A percentile compares a stretch with the other conserved stretches of the same genome.
phyloP scores from a whole-genome alignment of 2,329 filamentous ascomycete genomes.

The Hypomyces perniciosus region DNA sequence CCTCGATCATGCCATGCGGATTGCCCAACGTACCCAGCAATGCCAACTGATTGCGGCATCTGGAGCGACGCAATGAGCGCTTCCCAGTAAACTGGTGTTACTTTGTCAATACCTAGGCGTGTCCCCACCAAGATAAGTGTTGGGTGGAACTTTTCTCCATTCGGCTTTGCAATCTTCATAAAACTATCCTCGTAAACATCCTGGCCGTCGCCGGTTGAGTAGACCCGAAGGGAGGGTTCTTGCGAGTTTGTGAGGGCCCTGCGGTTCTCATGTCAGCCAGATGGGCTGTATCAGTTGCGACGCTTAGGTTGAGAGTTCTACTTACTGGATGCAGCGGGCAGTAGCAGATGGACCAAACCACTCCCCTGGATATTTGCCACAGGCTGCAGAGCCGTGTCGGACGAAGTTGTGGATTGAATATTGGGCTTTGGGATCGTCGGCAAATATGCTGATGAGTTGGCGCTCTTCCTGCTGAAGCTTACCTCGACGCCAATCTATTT shows the following conservation, averaged over 20 bases:
- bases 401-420: conserved; percentile 97
- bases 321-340: conserved; percentile 86
- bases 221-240: conserved; percentile 65
- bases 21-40: conserved; percentile 66
- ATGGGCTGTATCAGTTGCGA: background rate
- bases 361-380: conserved; percentile 91
- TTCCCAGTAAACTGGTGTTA: conserved; percentile 92
- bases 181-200: conserved; percentile 93
- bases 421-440: conserved; percentile 76
- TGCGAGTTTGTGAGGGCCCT: conserved; percentile 70
- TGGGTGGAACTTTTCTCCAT: conserved; percentile 64
- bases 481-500: conserved; percentile 67
- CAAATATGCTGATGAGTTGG: conserved; percentile 71
- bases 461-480: conserved; percentile 55
- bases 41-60: conserved; percentile 88
- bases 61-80: conserved; percentile 80
- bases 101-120: conserved; percentile 84
- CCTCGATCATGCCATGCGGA: background rate
- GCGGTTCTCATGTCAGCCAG: background rate
- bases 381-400: conserved; percentile 74
- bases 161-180: conserved; percentile 65
- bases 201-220: conserved; percentile 81
- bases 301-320: conserved; percentile 15
- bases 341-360: conserved; percentile 99
- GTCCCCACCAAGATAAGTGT: conserved; percentile 87